Evolutionary conservation across 2,329 filamentous ascomycete genomes (phyloP).

Genomic region (Podosphaera fusca): DNA sequence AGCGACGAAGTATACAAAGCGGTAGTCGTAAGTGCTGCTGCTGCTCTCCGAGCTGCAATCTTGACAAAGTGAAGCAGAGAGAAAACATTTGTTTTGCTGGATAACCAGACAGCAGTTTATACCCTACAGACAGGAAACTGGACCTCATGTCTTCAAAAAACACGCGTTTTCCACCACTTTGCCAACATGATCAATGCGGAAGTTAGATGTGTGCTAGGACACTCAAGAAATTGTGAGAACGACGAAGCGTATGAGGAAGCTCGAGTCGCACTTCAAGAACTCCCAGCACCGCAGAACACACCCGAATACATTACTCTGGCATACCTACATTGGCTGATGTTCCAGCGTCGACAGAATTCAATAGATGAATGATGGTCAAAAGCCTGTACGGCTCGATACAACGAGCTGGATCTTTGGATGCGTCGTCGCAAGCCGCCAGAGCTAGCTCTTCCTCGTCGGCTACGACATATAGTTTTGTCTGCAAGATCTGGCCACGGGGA

Average conservation of each 20-base stretch:
- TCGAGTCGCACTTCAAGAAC: neutral
- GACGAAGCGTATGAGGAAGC: neutral
- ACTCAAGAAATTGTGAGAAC: neutral
- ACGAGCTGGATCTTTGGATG: neutral
- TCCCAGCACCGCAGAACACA: neutral
- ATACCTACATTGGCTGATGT: neutral
- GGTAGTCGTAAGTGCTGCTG: neutral
- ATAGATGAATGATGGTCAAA: neutral
- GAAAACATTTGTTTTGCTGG: neutral
- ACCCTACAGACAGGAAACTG: neutral
- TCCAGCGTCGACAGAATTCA: neutral
- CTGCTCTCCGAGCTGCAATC: neutral
- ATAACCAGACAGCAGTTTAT: neutral
- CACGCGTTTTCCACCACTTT: too few relatives aligned
- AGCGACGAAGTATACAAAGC: neutral
- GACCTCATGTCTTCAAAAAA: neutral
- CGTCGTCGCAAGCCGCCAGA: neutral
- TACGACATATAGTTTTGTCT: neutral
- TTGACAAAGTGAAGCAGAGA: neutral
- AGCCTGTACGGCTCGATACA: neutral
- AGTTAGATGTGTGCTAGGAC: neutral
- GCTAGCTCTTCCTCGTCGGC: neutral
- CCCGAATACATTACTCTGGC: neutral
- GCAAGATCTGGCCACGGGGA: too few relatives aligned
- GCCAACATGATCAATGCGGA: neutral